These are phyloP conservation scores for Blastobotrys terrestris DNA, from an alignment of 805 yeast species.

Conservation along the genomic window DNA sequence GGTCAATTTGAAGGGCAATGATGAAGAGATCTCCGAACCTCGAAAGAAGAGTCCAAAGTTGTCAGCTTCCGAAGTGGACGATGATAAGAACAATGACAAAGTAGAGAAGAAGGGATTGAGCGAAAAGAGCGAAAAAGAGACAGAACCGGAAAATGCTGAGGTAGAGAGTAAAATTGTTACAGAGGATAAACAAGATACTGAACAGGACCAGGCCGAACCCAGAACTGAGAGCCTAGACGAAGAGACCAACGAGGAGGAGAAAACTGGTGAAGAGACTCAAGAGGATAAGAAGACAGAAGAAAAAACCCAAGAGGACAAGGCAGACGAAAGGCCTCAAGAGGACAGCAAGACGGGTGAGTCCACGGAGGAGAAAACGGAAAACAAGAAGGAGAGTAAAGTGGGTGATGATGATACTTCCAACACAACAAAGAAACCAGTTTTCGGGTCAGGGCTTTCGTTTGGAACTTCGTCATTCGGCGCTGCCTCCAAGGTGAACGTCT, in stretches of 20 bases:
- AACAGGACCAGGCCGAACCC: background rate
- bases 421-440: slow-evolving; percentile 23
- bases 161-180: slow-evolving; percentile 2
- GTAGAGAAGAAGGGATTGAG: slow-evolving; percentile 4
- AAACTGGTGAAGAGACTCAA: slow-evolving; percentile 3
- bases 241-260: background rate
- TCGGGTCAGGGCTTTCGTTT: slow-evolving; percentile 5
- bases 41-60: slow-evolving; percentile 5
- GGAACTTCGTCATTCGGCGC: background rate
- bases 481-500: slow-evolving; percentile 1
- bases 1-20: slow-evolving; percentile 5
- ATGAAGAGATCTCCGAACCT: background rate
- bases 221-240: background rate
- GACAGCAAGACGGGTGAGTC: slow-evolving; percentile 6
- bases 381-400: background rate
- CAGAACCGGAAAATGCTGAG: too few relatives aligned
- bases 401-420: slow-evolving; percentile 16
- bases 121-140: background rate
- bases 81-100: background rate
- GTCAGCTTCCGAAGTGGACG: slow-evolving; percentile 3
- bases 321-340: background rate
- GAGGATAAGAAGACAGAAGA: slow-evolving; percentile 5
- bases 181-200: slow-evolving; percentile 3
- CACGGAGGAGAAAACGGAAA: slow-evolving; percentile 10
- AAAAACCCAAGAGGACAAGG: background rate